phyloP scores from a whole-genome alignment of 2,329 filamentous ascomycete species.

The Colletotrichum sp. region DNA sequence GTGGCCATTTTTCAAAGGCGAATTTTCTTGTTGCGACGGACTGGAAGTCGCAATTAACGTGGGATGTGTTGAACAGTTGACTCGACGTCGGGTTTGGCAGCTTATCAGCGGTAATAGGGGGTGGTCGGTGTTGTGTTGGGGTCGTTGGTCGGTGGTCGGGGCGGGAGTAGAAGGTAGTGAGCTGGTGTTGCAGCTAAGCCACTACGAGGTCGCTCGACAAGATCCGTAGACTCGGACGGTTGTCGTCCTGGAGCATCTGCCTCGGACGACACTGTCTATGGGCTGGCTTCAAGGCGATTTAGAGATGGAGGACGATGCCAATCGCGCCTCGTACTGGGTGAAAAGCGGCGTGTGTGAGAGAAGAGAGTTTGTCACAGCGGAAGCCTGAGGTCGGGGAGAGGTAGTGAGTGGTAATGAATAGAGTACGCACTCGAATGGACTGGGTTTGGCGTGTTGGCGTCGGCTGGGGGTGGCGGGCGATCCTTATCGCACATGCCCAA shows the following conservation, averaged over 20 bases:
- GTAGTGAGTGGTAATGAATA: neutral
- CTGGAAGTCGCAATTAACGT: neutral
- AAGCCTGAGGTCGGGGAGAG: neutral
- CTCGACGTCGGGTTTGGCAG: neutral
- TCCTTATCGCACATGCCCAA: conserved; percentile 33
- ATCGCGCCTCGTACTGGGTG: neutral
- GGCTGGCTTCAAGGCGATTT: neutral
- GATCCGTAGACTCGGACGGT: neutral
- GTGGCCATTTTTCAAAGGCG: conserved; percentile 48
- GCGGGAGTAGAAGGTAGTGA: neutral
- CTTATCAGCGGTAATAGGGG: neutral
- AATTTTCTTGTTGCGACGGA: neutral
- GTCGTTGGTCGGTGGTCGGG: neutral
- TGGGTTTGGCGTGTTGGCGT: conserved; percentile 3
- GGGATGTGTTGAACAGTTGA: neutral
- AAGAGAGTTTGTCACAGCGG: neutral
- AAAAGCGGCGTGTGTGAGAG: neutral
- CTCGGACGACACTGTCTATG: neutral
- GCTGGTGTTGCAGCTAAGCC: neutral
- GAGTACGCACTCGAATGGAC: neutral
- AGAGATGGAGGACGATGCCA: neutral
- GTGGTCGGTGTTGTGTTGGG: neutral
- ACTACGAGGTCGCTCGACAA: neutral
- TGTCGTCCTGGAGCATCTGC: neutral
- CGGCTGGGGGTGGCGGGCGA: conserved; percentile 27